These are phyloP conservation scores for Plectosphaerella plurivora DNA, from an alignment of 2,329 filamentous ascomycete genomes.

Conservation along the genomic window DNA sequence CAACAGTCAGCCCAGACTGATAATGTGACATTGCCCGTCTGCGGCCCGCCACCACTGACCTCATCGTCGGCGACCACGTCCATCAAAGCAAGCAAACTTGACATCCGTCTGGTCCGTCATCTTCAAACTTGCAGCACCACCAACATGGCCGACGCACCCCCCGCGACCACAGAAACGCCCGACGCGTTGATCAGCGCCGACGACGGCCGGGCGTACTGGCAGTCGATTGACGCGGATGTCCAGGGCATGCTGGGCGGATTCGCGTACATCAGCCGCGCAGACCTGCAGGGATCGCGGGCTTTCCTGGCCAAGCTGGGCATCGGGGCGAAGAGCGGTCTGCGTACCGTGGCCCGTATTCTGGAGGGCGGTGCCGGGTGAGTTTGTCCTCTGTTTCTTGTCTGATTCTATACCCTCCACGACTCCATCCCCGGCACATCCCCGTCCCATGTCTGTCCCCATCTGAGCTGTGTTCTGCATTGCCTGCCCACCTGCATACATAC, in stretches of 20 bases:
- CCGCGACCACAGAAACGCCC: conserved; percentile 12
- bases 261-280: conserved; percentile 60
- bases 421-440: not conserved
- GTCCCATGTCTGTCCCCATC: not conserved
- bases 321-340: conserved; percentile 22
- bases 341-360: conserved; percentile 21
- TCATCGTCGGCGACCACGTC: not conserved
- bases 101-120: not conserved
- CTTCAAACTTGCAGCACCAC: not conserved
- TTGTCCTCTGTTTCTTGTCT: not conserved
- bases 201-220: conserved; percentile 42
- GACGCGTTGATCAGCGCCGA: conserved; percentile 28
- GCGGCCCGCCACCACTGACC: not conserved
- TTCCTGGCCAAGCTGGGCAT: conserved; percentile 65
- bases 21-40: not conserved
- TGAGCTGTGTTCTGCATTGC: not conserved
- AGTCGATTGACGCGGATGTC: conserved; percentile 35
- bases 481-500: too few relatives aligned
- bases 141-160: not conserved
- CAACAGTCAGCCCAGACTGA: not conserved
- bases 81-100: not conserved
- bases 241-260: conserved; percentile 79
- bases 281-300: conserved; percentile 62
- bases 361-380: conserved; percentile 36
- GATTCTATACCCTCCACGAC: not conserved